These are phyloP conservation scores for Plasmodium coatneyi DNA, from an alignment of 169 alveolate species.

Conservation along the genomic window DNA sequence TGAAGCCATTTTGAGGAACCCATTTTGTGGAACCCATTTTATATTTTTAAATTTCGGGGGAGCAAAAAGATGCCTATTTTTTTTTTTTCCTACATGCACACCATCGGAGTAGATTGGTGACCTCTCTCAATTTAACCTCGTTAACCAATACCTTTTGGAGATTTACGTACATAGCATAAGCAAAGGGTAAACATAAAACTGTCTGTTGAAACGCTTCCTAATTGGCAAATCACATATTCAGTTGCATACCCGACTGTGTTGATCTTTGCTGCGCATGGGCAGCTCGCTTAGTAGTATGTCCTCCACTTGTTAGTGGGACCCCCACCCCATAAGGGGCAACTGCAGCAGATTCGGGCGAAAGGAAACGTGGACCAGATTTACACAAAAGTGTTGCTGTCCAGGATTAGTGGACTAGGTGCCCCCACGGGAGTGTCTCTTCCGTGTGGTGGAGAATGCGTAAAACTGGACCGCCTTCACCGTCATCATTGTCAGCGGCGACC, in stretches of 20 bases:
- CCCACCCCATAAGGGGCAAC: background rate
- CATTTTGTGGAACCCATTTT: background rate
- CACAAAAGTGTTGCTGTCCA: background rate
- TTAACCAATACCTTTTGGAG: background rate
- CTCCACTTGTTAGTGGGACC: background rate
- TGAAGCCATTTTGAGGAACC: background rate
- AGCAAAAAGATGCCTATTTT: background rate
- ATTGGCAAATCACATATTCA: background rate
- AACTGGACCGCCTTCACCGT: background rate
- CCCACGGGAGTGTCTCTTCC: background rate
- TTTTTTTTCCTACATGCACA: background rate
- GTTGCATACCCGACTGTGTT: background rate
- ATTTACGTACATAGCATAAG: background rate
- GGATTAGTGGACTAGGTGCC: background rate
- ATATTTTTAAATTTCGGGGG: background rate
- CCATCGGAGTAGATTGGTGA: background rate
- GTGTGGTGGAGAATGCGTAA: background rate
- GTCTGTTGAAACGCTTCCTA: background rate
- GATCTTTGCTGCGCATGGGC: background rate
- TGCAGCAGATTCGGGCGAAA: background rate
- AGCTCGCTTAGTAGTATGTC: background rate
- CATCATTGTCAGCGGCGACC: background rate
- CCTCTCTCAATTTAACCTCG: background rate
- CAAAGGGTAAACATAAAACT: background rate
- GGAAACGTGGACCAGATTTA: background rate